Evolutionary conservation across 1,139 yeast species (phyloP).

Genomic region (Hansenula anomala): DNA sequence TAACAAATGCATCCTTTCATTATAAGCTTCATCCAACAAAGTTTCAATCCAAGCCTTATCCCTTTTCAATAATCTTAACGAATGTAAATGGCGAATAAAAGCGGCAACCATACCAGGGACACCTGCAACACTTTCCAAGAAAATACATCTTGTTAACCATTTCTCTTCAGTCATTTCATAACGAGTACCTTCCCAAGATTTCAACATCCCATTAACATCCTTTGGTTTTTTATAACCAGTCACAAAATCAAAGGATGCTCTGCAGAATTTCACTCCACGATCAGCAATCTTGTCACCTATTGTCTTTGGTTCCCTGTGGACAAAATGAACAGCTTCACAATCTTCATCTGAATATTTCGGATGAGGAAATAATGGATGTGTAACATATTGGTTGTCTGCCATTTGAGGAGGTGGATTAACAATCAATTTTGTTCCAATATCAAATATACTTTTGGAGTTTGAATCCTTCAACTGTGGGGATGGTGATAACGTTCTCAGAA

Average conservation of each 20-base stretch:
- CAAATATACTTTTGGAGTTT: background rate
- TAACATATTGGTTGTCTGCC: conserved; percentile 4
- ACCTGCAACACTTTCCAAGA: conserved; percentile 72
- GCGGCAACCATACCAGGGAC: conserved; percentile 80
- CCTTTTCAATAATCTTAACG: conserved; percentile 53
- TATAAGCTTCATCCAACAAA: conserved; percentile 69
- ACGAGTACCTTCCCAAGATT: conserved; percentile 38
- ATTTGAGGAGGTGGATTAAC: background rate
- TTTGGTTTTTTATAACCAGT: conserved; percentile 63
- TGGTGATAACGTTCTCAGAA: too few relatives aligned
- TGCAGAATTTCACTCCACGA: conserved; percentile 37
- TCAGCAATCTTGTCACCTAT: conserved; percentile 51
- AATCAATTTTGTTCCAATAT: conserved; percentile 1
- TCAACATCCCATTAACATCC: conserved; percentile 27
- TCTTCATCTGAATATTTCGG: conserved; percentile 43
- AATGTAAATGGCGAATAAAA: conserved; percentile 60
- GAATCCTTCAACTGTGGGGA: background rate
- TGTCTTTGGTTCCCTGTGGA: conserved; percentile 49
- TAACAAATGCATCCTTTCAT: conserved; percentile 73
- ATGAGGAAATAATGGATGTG: conserved; percentile 49
- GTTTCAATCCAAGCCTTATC: conserved; percentile 80
- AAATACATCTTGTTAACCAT: conserved; percentile 67
- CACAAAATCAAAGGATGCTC: conserved; percentile 51
- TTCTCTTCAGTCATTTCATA: conserved; percentile 56
- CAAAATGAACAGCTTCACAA: conserved; percentile 41